Conservation (phyloP, 2,329 filamentous ascomycete genomes). For the Apiospora koreana region DNA sequence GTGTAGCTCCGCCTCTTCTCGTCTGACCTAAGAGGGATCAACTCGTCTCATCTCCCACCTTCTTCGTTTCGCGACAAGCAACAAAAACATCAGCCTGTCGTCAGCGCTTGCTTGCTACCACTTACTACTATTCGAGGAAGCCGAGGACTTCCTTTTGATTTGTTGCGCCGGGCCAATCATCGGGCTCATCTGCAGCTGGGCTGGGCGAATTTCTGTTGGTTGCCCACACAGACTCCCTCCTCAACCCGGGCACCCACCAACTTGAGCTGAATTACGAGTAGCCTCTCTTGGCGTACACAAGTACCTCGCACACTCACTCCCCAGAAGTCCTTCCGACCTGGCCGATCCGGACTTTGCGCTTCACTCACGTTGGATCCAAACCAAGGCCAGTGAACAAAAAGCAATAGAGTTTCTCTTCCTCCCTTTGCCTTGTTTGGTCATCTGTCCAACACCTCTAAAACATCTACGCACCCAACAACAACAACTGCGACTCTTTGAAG, state of each 20-base stretch:
- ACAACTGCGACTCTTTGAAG: background rate
- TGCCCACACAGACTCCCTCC: constrained; percentile 1
- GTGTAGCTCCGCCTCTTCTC: constrained; percentile 4
- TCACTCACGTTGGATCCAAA: background rate
- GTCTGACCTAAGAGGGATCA: constrained; percentile 5
- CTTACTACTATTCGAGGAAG: background rate
- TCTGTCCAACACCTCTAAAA: constrained; percentile 8
- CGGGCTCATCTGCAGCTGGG: background rate
- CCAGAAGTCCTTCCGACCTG: constrained; percentile 4
- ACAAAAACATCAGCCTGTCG: constrained; percentile 1
- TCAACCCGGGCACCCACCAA: background rate
- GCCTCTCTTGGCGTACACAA: constrained; percentile 2
- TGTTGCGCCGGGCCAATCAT: background rate
- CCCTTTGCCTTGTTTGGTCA: background rate
- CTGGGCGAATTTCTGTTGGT: constrained; percentile 4
- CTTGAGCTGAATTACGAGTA: constrained; percentile 2
- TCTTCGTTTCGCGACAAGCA: constrained; percentile 5
- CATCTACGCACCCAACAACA: constrained; percentile 3
- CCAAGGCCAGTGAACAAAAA: background rate
- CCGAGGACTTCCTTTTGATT: background rate
- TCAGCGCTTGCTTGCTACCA: constrained; percentile 3
- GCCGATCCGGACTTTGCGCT: constrained; percentile 2
- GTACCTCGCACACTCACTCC: background rate
- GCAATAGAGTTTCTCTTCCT: constrained; percentile 6
- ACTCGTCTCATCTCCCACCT: constrained; percentile 3